phyloP scores from a whole-genome alignment of 176 grass and related monocot genomes.

The Cenchrus fungigraminus region DNA sequence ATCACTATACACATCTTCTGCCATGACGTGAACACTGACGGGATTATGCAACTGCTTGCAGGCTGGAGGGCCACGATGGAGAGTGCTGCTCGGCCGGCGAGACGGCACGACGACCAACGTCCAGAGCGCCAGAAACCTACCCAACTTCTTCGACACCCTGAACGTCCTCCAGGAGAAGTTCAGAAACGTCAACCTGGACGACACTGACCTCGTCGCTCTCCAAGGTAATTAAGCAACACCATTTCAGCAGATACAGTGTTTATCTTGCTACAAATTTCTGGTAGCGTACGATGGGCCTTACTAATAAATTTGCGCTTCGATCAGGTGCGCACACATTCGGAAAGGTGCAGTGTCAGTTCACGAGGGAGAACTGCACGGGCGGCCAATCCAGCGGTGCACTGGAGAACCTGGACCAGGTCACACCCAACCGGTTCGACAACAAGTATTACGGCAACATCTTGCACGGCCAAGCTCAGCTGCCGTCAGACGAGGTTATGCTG shows the following conservation, averaged over 20 bases:
- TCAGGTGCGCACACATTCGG: slow-evolving; percentile 68
- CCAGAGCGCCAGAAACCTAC: slow-evolving; percentile 38
- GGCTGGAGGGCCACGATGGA: neutral
- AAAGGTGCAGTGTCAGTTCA: slow-evolving; percentile 38
- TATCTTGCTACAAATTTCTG: no score
- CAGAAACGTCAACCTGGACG: slow-evolving; percentile 38
- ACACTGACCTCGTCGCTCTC: slow-evolving; percentile 52
- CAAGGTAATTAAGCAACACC: slow-evolving; percentile 36
- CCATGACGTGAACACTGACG: no score
- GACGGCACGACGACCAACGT: neutral
- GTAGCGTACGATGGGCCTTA: no score
- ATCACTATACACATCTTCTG: no score
- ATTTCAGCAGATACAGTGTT: no score
- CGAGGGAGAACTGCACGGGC: slow-evolving; percentile 33
- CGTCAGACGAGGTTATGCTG: slow-evolving; percentile 48
- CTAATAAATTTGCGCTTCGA: neutral
- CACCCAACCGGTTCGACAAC: slow-evolving; percentile 58
- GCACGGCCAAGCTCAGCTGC: slow-evolving; percentile 31
- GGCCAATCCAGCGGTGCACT: neutral
- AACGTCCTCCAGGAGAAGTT: slow-evolving; percentile 47
- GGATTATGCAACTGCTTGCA: neutral
- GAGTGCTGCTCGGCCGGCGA: neutral
- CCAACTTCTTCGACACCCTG: slow-evolving; percentile 39
- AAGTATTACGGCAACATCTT: slow-evolving; percentile 50
- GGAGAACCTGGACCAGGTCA: slow-evolving; percentile 49